Evolutionary conservation across 371 early-diverging fungal species (phyloP), one percentile per base, ranked within the genome.

Genomic region (Zychaea mexicana): DNA sequence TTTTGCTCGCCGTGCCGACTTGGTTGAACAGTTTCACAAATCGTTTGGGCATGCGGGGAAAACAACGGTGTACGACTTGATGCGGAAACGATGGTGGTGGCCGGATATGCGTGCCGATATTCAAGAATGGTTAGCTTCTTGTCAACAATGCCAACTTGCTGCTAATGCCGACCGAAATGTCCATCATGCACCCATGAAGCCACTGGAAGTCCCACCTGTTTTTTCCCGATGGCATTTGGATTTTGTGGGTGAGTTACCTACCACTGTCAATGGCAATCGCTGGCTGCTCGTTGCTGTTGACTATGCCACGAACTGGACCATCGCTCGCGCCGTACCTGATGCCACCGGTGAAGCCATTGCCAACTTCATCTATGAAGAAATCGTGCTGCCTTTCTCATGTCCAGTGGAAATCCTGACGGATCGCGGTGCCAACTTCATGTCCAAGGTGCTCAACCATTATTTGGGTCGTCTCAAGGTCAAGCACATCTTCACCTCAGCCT

Each of bases 201-300:
- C 38, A 6, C 12, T 38, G 21, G 33, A 60, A 22, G 24, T 52
- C 0, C 61, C 62, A 12, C 36, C 52, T 12, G 7, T 45, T 0
- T 71, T 71, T 47, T 47, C 60, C 5, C 64, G 65, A n/a, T 72
- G 72, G 70, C 74, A 74, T 36, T 32, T 74, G 15, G 74, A 70
- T 52, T 68, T 68, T 30, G 39, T 70, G 17, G 74, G 70, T 33
- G 74, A 73, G 45, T 46, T 67, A 0, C 68, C 68, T 3, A 52
- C 47, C 5, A 70, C 74, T 0, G 10, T 30, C 3, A 52, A 56
- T 3, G 69, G 71, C 1, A 70, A 68, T 28, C 52, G 38, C 1
- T 74, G 70, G 74, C 26, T 70, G 2, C 27, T 74, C 0, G 66
- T 61, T 1, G 81, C 81, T 0, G 77, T 82, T 6, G 81, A 85